phyloP scores from a whole-genome alignment of 345 rosid genomes.

The Hirschfeldia incana region DNA sequence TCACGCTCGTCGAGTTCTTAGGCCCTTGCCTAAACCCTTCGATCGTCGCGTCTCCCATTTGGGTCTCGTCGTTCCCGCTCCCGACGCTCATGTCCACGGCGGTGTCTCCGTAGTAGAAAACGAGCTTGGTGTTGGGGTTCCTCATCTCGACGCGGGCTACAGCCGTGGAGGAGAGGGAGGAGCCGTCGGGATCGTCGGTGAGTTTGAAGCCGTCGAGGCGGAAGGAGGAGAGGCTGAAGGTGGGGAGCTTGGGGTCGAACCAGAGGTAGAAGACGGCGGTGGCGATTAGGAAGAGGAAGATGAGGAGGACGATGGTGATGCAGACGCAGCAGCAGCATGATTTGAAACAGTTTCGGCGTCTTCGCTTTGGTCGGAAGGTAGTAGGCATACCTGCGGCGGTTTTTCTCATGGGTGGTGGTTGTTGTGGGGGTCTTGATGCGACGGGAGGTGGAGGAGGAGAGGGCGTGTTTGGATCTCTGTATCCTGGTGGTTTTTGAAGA shows the following conservation, averaged over 20 bases:
- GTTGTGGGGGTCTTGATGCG: background rate
- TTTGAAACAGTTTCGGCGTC: constrained; percentile 49
- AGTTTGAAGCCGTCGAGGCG: constrained; percentile 53
- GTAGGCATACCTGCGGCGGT: constrained; percentile 43
- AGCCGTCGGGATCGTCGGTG: constrained; percentile 50
- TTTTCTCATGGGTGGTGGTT: constrained; percentile 40
- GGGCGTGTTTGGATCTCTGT: constrained; percentile 49
- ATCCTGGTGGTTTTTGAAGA: constrained; percentile 81
- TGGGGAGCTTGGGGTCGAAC: constrained; percentile 75
- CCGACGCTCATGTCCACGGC: constrained; percentile 46
- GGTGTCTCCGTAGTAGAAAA: constrained; percentile 49
- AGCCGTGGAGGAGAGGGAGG: constrained; percentile 49
- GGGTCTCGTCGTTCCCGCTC: constrained; percentile 37
- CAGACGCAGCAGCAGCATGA: constrained; percentile 60
- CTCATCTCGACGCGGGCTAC: constrained; percentile 53
- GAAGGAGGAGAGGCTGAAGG: constrained; percentile 62
- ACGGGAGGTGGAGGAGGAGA: constrained; percentile 22
- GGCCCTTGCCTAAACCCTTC: constrained; percentile 49
- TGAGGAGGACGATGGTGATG: constrained; percentile 33
- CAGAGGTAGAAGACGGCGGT: constrained; percentile 63
- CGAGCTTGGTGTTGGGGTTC: constrained; percentile 65
- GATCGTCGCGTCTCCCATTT: constrained; percentile 43
- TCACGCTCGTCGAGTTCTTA: constrained; percentile 55
- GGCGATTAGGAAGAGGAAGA: constrained; percentile 43
- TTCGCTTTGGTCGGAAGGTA: constrained; percentile 49